phyloP scores from a whole-genome alignment of 176 grass and related monocot species.

The Metroxylon sagu region DNA sequence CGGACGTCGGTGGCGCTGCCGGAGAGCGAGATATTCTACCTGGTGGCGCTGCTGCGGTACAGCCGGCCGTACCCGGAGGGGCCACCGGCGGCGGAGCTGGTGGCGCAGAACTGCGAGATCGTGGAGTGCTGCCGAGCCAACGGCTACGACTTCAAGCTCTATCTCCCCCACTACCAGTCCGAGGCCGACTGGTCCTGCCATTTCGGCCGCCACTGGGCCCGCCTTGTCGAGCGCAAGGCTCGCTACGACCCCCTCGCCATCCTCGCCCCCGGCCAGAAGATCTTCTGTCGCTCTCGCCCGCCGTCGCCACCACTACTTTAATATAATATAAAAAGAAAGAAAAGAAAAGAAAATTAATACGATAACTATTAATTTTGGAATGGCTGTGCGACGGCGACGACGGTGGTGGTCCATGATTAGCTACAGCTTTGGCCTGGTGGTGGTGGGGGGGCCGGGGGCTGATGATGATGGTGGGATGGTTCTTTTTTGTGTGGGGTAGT shows the following conservation, averaged over 20 bases:
- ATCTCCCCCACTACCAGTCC: slow-evolving; percentile 57
- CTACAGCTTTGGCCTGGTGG: too few species aligned
- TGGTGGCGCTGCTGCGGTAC: slow-evolving; percentile 88
- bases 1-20: slow-evolving; percentile 73
- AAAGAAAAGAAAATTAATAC: too few species aligned
- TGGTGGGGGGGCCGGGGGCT: too few species aligned
- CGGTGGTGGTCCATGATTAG: too few species aligned
- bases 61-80: slow-evolving; percentile 32
- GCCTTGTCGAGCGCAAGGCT: slow-evolving; percentile 56
- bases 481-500: too few species aligned
- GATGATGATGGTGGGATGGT: too few species aligned
- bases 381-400: too few species aligned
- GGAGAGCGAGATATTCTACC: slow-evolving; percentile 73
- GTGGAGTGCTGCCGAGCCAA: slow-evolving; percentile 41
- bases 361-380: too few species aligned
- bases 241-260: slow-evolving; percentile 66
- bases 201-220: slow-evolving; percentile 59
- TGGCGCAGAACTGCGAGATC: slow-evolving; percentile 64
- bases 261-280: slow-evolving; percentile 74
- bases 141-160: slow-evolving; percentile 82
- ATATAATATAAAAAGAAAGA: too few species aligned
- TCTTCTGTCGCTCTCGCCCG: slow-evolving; percentile 39
- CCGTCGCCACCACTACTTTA: neutral
- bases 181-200: slow-evolving; percentile 60
- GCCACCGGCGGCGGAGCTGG: slow-evolving; percentile 39